Base-by-base conservation (phyloP, 306 rosid species). In the Sechiopsis laciniata region DNA sequence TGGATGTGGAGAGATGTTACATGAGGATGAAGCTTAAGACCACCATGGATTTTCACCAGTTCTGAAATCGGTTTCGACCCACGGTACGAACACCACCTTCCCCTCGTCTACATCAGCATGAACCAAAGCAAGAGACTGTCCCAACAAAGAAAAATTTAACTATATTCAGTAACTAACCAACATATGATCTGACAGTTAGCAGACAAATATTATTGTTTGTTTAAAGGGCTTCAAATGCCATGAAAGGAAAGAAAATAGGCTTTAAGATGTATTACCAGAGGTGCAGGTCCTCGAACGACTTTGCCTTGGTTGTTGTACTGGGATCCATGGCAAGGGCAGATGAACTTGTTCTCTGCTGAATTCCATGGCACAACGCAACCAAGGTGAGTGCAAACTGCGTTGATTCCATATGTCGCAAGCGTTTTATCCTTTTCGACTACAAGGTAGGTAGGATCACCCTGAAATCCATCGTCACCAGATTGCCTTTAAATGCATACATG, bases 281-380 rank as follows among this genome's bases (percentile, higher is more conserved):
- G 99, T 52, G 99, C 97, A 71, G 97, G 99, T 78, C 99, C 99
- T 81, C 99, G 84, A 42, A 95, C 97, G 78, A 95, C 99, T 72
- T 75, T 85, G 75, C 99, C 99, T 83, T 91, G 97, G 64, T 89
- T 76, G 57, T 87, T 91, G 91, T 91, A 91, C 75, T 85, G 99
- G 77, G 97, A 95, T 72, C 99, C 99, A 82, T 95, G 99, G 90
- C 99, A 95, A 2, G 99, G 99, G 80, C 99, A 95, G 55, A 95
- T 78, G 89, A 91, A 95, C 82, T 95, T 91, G 32, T 91, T 91
- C 83, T 89, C 97, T 1, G 96, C 96, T 11, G 26, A 0, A 81
- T 95, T 95, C 78, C 84, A 95, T 19, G 99, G 99, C 83, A 95
- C 99, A 0, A 95, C 99, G 65, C 99, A 95, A 45, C 99, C 99